Percentiles rank a stretch among this genome's conserved stretches.
Conservation (phyloP, 129 eudicot species). For the Kitagawia praeruptora region DNA sequence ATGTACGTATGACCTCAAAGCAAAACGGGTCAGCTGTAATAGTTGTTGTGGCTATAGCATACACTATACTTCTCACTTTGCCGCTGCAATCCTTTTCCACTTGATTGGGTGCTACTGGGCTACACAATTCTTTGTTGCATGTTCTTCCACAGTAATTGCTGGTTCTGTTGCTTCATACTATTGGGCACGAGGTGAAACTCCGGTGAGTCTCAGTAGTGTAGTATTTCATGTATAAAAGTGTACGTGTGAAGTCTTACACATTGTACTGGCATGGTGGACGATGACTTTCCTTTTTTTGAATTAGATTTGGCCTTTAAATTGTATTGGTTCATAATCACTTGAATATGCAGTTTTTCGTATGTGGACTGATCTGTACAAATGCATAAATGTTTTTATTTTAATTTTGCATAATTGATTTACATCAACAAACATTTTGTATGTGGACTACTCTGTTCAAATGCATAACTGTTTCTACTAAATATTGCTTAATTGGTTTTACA, state of each 20-base stretch:
- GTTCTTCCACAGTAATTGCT: constrained; percentile 86
- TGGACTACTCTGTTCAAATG: neutral
- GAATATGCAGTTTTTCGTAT: neutral
- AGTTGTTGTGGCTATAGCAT: constrained; percentile 85
- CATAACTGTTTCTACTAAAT: neutral
- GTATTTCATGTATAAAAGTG: neutral
- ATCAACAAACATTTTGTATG: neutral
- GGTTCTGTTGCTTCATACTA: constrained; percentile 98
- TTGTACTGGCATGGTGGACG: neutral
- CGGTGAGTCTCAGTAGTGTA: constrained; percentile 40
- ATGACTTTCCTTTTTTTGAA: neutral
- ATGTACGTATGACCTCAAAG: constrained; percentile 77
- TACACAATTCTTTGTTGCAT: constrained; percentile 66
- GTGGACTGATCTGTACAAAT: neutral
- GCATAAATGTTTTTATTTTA: neutral
- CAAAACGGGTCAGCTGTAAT: constrained; percentile 60
- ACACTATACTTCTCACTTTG: constrained; percentile 72
- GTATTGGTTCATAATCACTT: neutral
- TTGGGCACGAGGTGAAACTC: constrained; percentile 76
- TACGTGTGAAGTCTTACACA: neutral
- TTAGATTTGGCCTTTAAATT: neutral
- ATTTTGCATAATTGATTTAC: neutral
- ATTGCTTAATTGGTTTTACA: neutral
- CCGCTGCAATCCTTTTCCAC: constrained; percentile 71
- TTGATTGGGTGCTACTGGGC: constrained; percentile 89